These are phyloP conservation scores for Naganishia cerealis DNA, from an alignment of 1,284 basidiomycete genomes.

Conservation along the genomic window DNA sequence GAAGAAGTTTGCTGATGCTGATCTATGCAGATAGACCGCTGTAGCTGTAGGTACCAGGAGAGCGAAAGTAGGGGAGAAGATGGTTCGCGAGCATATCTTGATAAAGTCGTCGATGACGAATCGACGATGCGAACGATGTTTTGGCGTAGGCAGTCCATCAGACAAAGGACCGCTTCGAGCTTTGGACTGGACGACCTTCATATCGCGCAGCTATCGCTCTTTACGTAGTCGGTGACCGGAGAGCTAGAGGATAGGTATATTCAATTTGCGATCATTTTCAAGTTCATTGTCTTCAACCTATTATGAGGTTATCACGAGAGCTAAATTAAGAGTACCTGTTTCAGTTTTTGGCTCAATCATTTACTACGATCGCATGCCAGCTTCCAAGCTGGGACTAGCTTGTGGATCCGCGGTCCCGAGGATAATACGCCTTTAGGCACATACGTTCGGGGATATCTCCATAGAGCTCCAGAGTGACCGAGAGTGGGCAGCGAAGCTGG, in stretches of 20 bases:
- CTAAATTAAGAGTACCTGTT: neutral
- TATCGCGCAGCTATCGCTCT: neutral
- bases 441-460: too few species aligned
- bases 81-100: neutral
- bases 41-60: constrained; percentile 3
- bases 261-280: too few species aligned
- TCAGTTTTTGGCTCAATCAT: neutral
- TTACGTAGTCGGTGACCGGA: too few species aligned
- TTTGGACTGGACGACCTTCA: neutral
- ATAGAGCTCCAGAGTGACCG: too few species aligned
- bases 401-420: too few species aligned
- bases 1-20: neutral
- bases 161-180: neutral
- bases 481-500: too few species aligned
- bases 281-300: too few species aligned
- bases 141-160: neutral
- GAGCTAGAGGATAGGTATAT: too few species aligned
- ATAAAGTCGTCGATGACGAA: constrained; percentile 20
- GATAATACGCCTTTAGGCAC: too few species aligned
- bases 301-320: too few species aligned
- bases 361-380: neutral
- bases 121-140: neutral
- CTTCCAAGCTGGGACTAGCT: too few species aligned
- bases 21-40: neutral
- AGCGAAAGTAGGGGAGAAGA: constrained; percentile 13